Base-by-base conservation (phyloP, 768 basidiomycete genomes). In the Megacollybia marginata region DNA sequence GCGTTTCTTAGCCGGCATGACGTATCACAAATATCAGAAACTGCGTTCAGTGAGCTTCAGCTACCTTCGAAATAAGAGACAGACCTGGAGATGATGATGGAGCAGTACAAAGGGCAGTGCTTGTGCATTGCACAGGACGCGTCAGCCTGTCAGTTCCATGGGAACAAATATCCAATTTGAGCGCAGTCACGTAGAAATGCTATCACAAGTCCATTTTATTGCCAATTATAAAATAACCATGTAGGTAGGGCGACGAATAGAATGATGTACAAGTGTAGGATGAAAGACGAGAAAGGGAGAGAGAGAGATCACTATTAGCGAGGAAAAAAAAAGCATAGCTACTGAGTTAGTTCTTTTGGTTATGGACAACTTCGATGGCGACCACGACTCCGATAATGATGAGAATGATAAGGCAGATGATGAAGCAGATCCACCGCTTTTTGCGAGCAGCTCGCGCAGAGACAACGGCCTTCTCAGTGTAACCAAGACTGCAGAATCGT, bases 391-490 rank as follows among this genome's bases (percentile, higher is more conserved):
- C 83, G 42, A 81, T 71, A 44, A 89, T 77, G 54, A 83, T 78
- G 51, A 85, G 71, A 48, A 92, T 59, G 51, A 90, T 60, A 49
- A 93, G 59, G 49, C 67, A 61, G 52, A 92, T 80, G 68, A 81
- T 62, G 75, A 95, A 95, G 70, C 94, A 97, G 64, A 95, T 94
- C 92, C 93, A 96, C 59, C 93, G 83, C 78, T 95, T 97, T 68
- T 85, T 91, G 52, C 95, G 83, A 18, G 95, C 95, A 32, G 85
- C 79, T 31, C 88, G 78, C 18, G 95, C 95, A 34, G 87, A 91
- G 34, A 69, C 72, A 47, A 97, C 88, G 7, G 94, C 95, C 60
- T 88, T 88, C 44, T 87, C 81, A 1, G 92, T 90, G 63, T 96
- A 88, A 54, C 76, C 72, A 47, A 92, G 67, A 52, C 93, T 96